A percentile compares a stretch with the other conserved stretches of the same genome.
Conservation (phyloP, 164 flowering plant genomes). For the Piper longum region DNA sequence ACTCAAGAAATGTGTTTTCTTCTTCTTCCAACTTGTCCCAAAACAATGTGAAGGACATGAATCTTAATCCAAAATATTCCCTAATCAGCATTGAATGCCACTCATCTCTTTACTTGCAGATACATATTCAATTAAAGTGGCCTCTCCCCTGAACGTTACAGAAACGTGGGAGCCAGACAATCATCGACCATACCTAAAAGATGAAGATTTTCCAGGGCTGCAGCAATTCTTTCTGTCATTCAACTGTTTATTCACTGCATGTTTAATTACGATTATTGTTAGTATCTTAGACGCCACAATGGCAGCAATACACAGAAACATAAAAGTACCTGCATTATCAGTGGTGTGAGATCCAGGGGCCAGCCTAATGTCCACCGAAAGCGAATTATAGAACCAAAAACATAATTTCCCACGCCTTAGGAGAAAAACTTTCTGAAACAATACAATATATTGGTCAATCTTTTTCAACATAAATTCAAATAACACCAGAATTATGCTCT, state of each 20-base stretch:
- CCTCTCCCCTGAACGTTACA: slow-evolving; percentile 5
- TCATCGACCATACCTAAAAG: slow-evolving; percentile 73
- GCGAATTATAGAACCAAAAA: not conserved
- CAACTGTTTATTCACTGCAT: slow-evolving; percentile 83
- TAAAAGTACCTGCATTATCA: slow-evolving; percentile 64
- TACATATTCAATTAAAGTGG: not conserved
- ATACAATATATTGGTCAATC: not conserved
- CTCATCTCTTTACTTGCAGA: not conserved
- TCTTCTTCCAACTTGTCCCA: no score
- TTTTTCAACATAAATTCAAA: not conserved
- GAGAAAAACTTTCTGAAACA: not conserved
- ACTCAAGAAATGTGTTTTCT: no score
- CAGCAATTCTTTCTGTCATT: slow-evolving; percentile 90
- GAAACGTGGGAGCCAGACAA: slow-evolving; percentile 62
- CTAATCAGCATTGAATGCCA: not conserved
- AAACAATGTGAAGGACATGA: no score
- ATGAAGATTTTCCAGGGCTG: slow-evolving; percentile 78
- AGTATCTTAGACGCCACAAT: not conserved
- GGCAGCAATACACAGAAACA: not conserved
- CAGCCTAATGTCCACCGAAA: slow-evolving; percentile 70
- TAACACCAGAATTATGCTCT: not conserved
- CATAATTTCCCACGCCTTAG: not conserved
- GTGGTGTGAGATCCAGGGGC: slow-evolving; percentile 85
- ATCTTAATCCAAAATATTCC: not conserved
- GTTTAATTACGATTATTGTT: not conserved